These are phyloP conservation scores for Phallus indusiatus DNA, from an alignment of 768 basidiomycete species.

Conservation along the genomic window DNA sequence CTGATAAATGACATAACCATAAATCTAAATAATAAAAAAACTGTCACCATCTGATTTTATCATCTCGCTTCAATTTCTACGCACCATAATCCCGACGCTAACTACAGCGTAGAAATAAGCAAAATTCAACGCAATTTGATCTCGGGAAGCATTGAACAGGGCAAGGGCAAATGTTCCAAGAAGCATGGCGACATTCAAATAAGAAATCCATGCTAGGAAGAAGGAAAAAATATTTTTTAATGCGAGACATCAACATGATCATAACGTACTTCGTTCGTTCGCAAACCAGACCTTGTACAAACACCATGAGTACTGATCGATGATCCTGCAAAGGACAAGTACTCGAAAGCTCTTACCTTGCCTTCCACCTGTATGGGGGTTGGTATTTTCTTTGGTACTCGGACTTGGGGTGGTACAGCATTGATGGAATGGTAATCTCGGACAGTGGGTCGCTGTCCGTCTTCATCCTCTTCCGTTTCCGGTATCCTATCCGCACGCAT, in stretches of 20 bases:
- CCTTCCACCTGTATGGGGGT: constrained; percentile 82
- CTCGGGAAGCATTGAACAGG: constrained; percentile 78
- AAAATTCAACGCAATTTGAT: constrained; percentile 57
- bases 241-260: constrained; percentile 3
- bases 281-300: constrained; percentile 77
- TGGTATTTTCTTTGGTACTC: constrained; percentile 74
- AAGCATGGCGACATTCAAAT: constrained; percentile 79
- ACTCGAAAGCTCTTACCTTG: constrained; percentile 30
- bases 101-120: constrained; percentile 77
- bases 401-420: constrained; percentile 48
- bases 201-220: constrained; percentile 82
- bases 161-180: constrained; percentile 80
- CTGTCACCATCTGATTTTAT: background rate
- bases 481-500: constrained; percentile 69
- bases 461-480: constrained; percentile 38
- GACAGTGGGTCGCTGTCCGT: constrained; percentile 50
- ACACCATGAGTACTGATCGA: background rate
- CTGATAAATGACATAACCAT: constrained; percentile 82
- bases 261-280: constrained; percentile 69
- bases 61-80: constrained; percentile 11
- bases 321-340: background rate
- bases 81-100: constrained; percentile 59
- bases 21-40: constrained; percentile 42
- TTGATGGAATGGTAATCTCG: constrained; percentile 73
- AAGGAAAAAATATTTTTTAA: background rate